phyloP scores from a whole-genome alignment of 257 asterid genomes.

The Jaltomata sinuosa region DNA sequence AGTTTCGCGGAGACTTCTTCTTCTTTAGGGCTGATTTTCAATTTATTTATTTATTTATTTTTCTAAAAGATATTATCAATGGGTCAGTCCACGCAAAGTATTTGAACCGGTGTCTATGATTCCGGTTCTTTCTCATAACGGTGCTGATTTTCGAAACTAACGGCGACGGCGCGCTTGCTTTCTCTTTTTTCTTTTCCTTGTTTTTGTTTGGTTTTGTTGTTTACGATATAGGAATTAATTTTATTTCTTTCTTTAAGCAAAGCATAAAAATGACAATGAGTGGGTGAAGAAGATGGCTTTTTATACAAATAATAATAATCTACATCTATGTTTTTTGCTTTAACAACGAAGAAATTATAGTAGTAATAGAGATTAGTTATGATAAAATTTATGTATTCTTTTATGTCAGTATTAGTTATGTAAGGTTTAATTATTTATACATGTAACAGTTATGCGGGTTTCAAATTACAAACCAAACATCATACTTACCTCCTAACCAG shows the following conservation, averaged over 20 bases:
- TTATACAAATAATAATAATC: too few species aligned
- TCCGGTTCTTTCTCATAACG: neutral
- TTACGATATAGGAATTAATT: neutral
- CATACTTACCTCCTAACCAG: too few species aligned
- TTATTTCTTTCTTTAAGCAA: neutral
- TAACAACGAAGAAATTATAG: too few species aligned
- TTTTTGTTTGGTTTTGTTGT: neutral
- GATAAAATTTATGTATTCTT: too few species aligned
- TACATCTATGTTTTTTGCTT: too few species aligned
- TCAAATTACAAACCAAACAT: too few species aligned
- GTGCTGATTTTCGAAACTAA: neutral
- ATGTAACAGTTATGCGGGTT: too few species aligned
- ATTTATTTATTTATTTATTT: neutral
- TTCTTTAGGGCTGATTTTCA: neutral
- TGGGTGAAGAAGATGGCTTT: neutral
- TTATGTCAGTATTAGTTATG: too few species aligned
- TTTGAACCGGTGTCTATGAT: neutral
- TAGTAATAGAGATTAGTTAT: too few species aligned
- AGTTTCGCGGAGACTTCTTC: conserved; percentile 27
- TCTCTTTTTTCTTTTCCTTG: neutral
- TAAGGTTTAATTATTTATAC: too few species aligned
- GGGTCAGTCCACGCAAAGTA: neutral
- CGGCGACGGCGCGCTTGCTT: neutral
- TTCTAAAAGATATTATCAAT: neutral
- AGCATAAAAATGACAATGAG: neutral